Evolutionary conservation across 768 basidiomycete species (phyloP), one percentile per base, ranked within the genome.

Genomic region (Tephrocybe sp.): DNA sequence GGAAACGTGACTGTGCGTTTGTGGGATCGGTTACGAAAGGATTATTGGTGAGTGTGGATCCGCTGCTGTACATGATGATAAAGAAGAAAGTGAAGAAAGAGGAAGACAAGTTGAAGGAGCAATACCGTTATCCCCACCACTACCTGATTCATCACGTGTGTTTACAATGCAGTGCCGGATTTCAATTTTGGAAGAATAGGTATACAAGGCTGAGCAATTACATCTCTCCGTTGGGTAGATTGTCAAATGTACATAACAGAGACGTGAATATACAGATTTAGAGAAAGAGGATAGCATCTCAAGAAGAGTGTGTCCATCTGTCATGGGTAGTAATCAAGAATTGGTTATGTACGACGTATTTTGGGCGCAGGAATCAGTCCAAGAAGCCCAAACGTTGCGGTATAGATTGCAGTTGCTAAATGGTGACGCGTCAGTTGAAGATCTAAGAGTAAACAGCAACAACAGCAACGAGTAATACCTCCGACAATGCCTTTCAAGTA

Each of bases 351-450:
- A 55, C 67, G 72, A 40, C 56, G 60, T 46, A 77, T 69, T 65
- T 72, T 78, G 11, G 87, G 87, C 20, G 79, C 78, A 12, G 87
- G 85, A 45, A 90, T 68, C 17, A 91, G 72, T 2, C 87, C 89
- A 50, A 91, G 76, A 32, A 89, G 65, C n/a, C 89, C 89, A 60
- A 91, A 87, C 16, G 72, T 71, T 36, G 89, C 72, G 7, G 81
- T 80, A 57, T 90, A 91, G 40, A 88, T 64, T 9, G 83, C 84
- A 10, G 80, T 82, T 10, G 85, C 88, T 91, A 58, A 40, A 38
- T 42, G 26, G 26, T 26, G 5, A 31, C 8, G 35, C 47, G 26
- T 35, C 1, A 20, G 17, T 17, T 45, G 5, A 49, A 31, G 23
- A 26, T 39, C 11, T 30, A 9, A 30, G 14, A 46, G 26, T 16